Base-by-base conservation (phyloP, 208 protist genomes). In the Acanthamoeba quina region DNA sequence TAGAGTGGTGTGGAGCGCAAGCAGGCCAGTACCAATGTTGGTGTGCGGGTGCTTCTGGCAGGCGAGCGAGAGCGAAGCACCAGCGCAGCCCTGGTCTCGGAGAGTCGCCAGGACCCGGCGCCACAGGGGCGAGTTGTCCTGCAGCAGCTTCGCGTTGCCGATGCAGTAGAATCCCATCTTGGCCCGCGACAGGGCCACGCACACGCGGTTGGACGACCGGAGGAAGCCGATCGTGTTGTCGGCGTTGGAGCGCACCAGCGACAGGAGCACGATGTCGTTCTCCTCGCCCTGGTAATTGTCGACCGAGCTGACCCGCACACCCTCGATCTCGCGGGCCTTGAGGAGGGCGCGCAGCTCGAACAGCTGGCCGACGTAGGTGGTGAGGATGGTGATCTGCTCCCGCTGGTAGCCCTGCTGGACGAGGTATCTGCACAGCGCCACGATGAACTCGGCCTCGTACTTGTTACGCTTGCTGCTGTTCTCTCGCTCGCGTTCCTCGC, bases 221-320 rank as follows among this genome's bases (percentile, higher is more conserved):
- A 97, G 58, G 76, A 97, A 97, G 21, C 96, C 96, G 74, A 92
- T 95, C 13, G 37, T 68, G 64, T 74, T 62, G 5, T 85, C 29
- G 1, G 41, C 5, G 62, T 97, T 97, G 34, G 89, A 96, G 54
- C 96, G 78, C 41, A 97, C 95, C 13, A 94, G 82, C 13, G 92
- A 95, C 10, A 97, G 34, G 15, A 97, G 91, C n/a, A 97, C 91
- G 44, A 97, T 62, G 26, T 97, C 95, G 58, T 83, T 94, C 82
- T 97, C 96, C 54, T 97, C 96, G 70, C 96, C 96, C 83, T 97
- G 96, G 64, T 95, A 97, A 41, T 96, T 95, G 89, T 97, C 96
- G 19, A 97, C 96, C 21, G 94, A 94, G 41, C 64, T 83, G 24
- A 95, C 15, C 29, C 88, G 74, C 29, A 95, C 37, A 13, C 54